Percentiles rank a stretch among this genome's conserved stretches.
phyloP scores from a whole-genome alignment of 2,329 filamentous ascomycete species.

The Monosporascus sp. region DNA sequence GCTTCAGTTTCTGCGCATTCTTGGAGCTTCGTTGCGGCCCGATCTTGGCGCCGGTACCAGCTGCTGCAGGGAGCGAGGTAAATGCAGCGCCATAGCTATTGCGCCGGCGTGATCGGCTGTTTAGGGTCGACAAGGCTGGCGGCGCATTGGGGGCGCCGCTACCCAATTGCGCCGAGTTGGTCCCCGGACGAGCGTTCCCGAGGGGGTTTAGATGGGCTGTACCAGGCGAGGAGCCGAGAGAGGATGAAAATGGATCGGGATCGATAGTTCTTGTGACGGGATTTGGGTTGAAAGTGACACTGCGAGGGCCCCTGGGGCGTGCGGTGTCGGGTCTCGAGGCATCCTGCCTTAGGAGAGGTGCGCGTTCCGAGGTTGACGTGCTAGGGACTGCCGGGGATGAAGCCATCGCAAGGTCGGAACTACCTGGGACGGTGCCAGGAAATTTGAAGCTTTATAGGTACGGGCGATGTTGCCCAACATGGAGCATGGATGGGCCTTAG shows the following conservation, averaged over 20 bases:
- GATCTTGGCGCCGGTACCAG: slow-evolving; percentile 57
- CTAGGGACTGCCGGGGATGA: slow-evolving; percentile 16
- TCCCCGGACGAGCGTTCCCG: slow-evolving; percentile 22
- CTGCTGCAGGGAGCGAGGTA: slow-evolving; percentile 32
- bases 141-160: slow-evolving; percentile 31
- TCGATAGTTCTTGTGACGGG: slow-evolving; percentile 59
- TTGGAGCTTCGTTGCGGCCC: slow-evolving; percentile 93
- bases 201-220: slow-evolving; percentile 24
- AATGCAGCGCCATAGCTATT: slow-evolving; percentile 71
- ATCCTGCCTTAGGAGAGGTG: slow-evolving; percentile 27
- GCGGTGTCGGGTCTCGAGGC: slow-evolving; percentile 21
- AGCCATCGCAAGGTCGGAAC: slow-evolving; percentile 14
- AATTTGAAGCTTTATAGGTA: background rate
- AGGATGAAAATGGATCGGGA: slow-evolving; percentile 32
- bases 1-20: slow-evolving; percentile 92
- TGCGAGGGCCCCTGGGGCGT: slow-evolving; percentile 48
- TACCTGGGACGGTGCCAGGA: background rate
- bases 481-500: no score
- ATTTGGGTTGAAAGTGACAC: slow-evolving; percentile 73
- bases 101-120: slow-evolving; percentile 79
- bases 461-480: background rate
- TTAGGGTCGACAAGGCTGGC: slow-evolving; percentile 71
- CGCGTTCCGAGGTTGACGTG: slow-evolving; percentile 21
- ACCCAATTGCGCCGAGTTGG: slow-evolving; percentile 25
- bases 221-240: slow-evolving; percentile 21